Conservation (phyloP, 163 green algal genomes). For the Chlorella variabilis region DNA sequence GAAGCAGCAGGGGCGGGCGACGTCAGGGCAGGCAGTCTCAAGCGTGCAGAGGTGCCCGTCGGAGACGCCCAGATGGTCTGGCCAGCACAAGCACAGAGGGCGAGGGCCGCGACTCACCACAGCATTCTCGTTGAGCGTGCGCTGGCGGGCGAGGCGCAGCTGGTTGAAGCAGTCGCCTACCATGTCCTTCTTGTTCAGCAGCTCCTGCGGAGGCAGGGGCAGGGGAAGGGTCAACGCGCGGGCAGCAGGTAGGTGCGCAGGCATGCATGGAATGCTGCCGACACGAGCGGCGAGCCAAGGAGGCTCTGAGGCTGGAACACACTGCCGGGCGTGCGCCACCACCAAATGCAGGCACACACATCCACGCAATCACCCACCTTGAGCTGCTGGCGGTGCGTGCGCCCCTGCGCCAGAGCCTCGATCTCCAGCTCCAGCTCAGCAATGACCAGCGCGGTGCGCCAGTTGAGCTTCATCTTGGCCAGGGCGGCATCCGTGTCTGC, state of each 20-base stretch:
- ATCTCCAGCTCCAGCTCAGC: conserved; percentile 93
- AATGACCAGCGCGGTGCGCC: conserved; percentile 91
- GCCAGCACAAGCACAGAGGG: background rate
- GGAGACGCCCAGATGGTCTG: too few species aligned
- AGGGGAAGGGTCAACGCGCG: too few species aligned
- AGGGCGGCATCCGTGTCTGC: conserved; percentile 28
- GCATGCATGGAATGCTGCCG: background rate
- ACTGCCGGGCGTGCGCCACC: too few species aligned
- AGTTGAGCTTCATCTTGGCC: conserved; percentile 35
- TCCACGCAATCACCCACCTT: conserved; percentile 53
- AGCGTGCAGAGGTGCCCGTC: too few species aligned
- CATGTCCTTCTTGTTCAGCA: conserved; percentile 94
- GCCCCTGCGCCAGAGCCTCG: conserved; percentile 74
- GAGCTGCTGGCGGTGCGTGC: conserved; percentile 73
- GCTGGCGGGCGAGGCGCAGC: conserved; percentile 78
- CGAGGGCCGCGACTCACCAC: background rate
- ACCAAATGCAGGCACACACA: too few species aligned
- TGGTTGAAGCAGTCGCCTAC: conserved; percentile 95
- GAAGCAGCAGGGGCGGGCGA: too few species aligned
- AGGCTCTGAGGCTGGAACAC: too few species aligned
- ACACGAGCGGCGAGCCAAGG: background rate
- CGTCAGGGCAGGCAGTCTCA: too few species aligned
- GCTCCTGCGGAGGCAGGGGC: conserved; percentile 43
- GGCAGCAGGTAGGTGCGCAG: too few species aligned
- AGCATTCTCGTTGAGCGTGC: conserved; percentile 38